Base-by-base conservation (phyloP, 208 protist species). In the Phytomonas sp. region DNA sequence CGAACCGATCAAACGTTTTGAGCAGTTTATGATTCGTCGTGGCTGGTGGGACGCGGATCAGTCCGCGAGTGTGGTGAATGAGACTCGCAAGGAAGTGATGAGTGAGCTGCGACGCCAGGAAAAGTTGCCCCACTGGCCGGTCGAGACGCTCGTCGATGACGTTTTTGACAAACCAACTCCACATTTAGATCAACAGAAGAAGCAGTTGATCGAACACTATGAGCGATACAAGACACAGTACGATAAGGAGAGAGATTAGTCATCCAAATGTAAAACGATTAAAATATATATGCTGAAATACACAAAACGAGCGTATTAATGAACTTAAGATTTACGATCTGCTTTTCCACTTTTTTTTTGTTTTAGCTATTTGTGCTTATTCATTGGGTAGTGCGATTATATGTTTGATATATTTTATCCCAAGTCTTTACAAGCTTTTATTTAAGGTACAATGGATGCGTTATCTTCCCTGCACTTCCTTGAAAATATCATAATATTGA, bases 1-100 rank as follows among this genome's bases (percentile, higher is more conserved):
- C 61, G 82, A 78, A 64, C 89, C 89, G 1, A 87, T 95, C 68
- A 70, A 66, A 28, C 82, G 89, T n/a, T 90, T 90, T 71, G 79
- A 88, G 65, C 78, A 76, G 37, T 95, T 84, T 61, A 63, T 95
- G 68, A 64, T 72, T 6, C 66, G 74, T 20, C 75, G 80, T 56
- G 72, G 64, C 23, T 88, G 86, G 83, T 95, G 89, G 87, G 86
- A 61, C 15, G 26, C 65, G 13, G 87, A 82, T 59, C 70, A 90
- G 56, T 79, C 83, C 32, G 64, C 72, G 70, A 61, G 70, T 46
- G 62, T 93, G 26, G 40, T 66, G 13, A 74, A 80, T 67, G 36
- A 72, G 62, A 83, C 83, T 53, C 82, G 81, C 0, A 75, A 87
- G 68, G 73, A 80, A 69, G 70, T 84, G 43, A 53, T 92, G 33